These are phyloP conservation scores for Leptosphaerulina australis DNA, from an alignment of 2,329 filamentous ascomycete genomes.

Conservation along the genomic window DNA sequence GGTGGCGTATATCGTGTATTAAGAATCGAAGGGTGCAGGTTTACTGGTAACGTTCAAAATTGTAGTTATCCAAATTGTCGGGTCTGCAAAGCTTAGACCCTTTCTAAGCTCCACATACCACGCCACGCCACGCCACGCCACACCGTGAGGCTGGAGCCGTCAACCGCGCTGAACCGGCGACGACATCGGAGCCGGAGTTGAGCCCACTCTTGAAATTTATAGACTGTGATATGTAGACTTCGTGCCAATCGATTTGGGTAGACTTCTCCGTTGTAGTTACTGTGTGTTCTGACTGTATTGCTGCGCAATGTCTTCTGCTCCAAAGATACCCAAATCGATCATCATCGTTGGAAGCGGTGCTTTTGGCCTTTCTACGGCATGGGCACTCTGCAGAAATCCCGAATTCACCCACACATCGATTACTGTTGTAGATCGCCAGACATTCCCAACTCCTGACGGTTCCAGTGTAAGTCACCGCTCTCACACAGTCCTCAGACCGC, in stretches of 20 bases:
- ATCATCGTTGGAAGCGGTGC: slow-evolving; percentile 60
- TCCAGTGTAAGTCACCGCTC: slow-evolving; percentile 54
- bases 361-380: slow-evolving; percentile 69
- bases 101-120: slow-evolving; percentile 9
- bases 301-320: slow-evolving; percentile 27
- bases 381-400: slow-evolving; percentile 69
- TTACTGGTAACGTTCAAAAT: neutral
- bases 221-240: slow-evolving; percentile 2
- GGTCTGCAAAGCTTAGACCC: slow-evolving; percentile 9
- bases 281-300: slow-evolving; percentile 2
- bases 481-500: neutral
- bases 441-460: slow-evolving; percentile 64
- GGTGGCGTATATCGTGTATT: slow-evolving; percentile 11
- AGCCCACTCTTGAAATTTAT: slow-evolving; percentile 15
- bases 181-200: slow-evolving; percentile 38
- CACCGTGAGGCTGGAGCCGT: slow-evolving; percentile 20
- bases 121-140: slow-evolving; percentile 1
- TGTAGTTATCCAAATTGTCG: slow-evolving; percentile 11
- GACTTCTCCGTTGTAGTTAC: slow-evolving; percentile 4
- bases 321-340: slow-evolving; percentile 50
- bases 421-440: slow-evolving; percentile 63
- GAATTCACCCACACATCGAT: slow-evolving; percentile 58
- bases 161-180: slow-evolving; percentile 37
- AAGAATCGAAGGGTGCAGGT: neutral
- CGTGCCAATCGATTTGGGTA: neutral